Evolutionary conservation across 192 early-diverging fungal species (phyloP).

Genomic region (Rhizophagus prolifer): DNA sequence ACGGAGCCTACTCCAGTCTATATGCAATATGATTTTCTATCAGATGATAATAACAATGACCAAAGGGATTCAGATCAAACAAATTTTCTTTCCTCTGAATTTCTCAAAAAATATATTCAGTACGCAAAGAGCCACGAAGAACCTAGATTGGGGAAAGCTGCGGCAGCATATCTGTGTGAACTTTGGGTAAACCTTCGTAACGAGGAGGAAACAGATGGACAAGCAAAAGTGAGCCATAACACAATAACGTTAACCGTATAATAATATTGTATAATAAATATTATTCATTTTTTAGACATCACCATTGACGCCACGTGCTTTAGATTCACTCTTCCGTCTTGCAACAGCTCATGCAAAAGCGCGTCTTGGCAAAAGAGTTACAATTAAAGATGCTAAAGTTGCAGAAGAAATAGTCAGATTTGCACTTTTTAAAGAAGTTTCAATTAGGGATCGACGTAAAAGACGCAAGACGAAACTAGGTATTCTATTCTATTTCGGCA

Average conservation of each 20-base stretch:
- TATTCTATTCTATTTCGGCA: background rate
- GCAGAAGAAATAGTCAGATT: slow-evolving; percentile 82
- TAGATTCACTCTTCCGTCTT: slow-evolving; percentile 96
- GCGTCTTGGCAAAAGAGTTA: slow-evolving; percentile 77
- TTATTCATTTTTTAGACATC: slow-evolving; percentile 58
- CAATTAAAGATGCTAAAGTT: slow-evolving; percentile 80
- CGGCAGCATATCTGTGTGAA: slow-evolving; percentile 79
- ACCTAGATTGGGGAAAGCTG: slow-evolving; percentile 78
- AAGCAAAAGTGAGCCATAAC: slow-evolving; percentile 62
- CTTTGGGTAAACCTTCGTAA: slow-evolving; percentile 85
- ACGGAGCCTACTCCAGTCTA: slow-evolving; percentile 68
- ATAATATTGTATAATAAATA: slow-evolving; percentile 9
- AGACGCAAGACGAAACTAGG: slow-evolving; percentile 36
- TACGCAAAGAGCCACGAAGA: slow-evolving; percentile 86
- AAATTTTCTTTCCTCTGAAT: slow-evolving; percentile 76
- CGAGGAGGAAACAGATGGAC: slow-evolving; percentile 65
- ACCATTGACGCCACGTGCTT: slow-evolving; percentile 96
- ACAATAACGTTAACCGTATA: background rate
- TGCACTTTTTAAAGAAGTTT: slow-evolving; percentile 90
- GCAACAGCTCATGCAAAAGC: slow-evolving; percentile 96
- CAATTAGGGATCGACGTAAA: slow-evolving; percentile 50
- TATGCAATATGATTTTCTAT: slow-evolving; percentile 82
- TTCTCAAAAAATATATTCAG: slow-evolving; percentile 94
- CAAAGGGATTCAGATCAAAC: slow-evolving; percentile 33
- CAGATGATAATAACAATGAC: slow-evolving; percentile 68